Evolutionary conservation across 192 early-diverging fungal genomes (phyloP).

Genomic region (Gryganskiella cystojenkinii): DNA sequence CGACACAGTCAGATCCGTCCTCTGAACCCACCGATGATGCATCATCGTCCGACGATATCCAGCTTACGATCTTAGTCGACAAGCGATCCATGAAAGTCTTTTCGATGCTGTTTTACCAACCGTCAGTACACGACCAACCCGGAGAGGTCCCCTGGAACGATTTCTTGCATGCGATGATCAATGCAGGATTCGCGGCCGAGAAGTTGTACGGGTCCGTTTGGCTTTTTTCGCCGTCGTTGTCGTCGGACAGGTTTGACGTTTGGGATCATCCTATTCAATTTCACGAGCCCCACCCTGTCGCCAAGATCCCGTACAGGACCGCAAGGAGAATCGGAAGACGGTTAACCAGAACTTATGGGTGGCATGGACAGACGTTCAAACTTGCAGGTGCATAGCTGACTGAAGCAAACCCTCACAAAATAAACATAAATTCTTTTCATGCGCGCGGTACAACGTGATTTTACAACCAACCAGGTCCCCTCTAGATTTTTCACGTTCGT

Average conservation of each 20-base stretch:
- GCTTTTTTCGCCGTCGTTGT: constrained; percentile 26
- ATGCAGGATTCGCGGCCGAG: constrained; percentile 26
- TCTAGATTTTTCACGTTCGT: no score
- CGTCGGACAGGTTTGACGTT: constrained; percentile 13
- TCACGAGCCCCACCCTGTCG: no score
- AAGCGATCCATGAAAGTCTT: constrained; percentile 38
- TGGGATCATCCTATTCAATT: constrained; percentile 35
- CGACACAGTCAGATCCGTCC: background rate
- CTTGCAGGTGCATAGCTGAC: no score
- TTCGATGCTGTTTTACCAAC: constrained; percentile 35
- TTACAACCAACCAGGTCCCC: no score
- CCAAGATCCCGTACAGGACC: no score
- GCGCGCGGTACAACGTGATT: no score
- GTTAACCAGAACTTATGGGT: no score
- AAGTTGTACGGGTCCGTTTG: constrained; percentile 41
- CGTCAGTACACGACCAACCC: constrained; percentile 22
- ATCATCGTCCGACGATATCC: no score
- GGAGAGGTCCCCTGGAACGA: constrained; percentile 46
- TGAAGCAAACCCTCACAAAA: no score
- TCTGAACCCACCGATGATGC: background rate
- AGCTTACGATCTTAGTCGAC: constrained; percentile 15
- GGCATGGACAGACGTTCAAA: no score
- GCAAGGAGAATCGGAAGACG: no score
- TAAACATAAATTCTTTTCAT: no score
- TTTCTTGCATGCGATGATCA: constrained; percentile 36